phyloP scores from a whole-genome alignment of 768 basidiomycete species.

The Bullera alba region DNA sequence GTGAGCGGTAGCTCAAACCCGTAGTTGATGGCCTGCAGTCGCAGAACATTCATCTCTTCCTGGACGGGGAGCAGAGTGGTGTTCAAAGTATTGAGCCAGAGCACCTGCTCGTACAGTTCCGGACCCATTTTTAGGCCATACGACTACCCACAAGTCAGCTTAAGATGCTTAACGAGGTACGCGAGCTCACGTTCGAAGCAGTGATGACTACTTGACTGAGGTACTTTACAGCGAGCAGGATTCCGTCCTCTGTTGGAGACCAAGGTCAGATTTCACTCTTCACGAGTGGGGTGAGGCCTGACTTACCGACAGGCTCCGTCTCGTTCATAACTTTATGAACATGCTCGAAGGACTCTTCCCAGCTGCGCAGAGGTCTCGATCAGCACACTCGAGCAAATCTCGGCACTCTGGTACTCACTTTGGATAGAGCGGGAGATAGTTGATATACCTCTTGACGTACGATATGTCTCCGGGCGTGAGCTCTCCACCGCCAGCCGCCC shows the following conservation, averaged over 20 bases:
- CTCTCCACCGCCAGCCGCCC: neutral
- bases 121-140: neutral
- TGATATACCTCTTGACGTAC: neutral
- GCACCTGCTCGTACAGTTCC: neutral
- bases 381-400: neutral
- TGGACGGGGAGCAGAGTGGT: neutral
- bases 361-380: too few relatives aligned
- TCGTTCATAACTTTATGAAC: neutral
- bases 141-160: neutral
- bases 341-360: neutral
- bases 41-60: neutral
- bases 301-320: neutral
- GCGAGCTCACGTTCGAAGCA: neutral
- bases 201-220: neutral
- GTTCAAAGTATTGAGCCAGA: neutral
- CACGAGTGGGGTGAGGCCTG: neutral
- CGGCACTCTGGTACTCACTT: neutral
- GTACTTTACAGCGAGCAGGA: neutral
- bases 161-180: neutral
- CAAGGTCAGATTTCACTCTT: neutral
- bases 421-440: neutral
- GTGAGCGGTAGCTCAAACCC: neutral
- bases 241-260: neutral
- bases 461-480: neutral
- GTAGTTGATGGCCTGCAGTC: neutral